Base-by-base conservation (phyloP, 73 alveolate species). In the Durusdinium trenchii region DNA sequence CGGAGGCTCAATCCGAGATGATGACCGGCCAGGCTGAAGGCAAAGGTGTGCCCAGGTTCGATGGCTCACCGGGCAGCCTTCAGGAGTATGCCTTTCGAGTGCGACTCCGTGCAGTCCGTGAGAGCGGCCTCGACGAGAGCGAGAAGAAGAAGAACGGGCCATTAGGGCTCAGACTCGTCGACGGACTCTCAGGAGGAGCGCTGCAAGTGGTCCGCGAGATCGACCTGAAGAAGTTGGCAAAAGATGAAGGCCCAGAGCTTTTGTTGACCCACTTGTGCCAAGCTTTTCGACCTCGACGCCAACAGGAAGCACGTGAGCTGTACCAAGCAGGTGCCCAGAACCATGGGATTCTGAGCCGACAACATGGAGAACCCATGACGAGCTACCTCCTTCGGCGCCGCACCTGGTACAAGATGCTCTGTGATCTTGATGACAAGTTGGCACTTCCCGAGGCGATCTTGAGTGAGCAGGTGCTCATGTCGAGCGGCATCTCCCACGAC, bases 291-390 rank as follows among this genome's bases (percentile, higher is more conserved):
- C 91, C 91, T 3, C 54, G 61, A 45, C 64, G 91, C 2, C 45
- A 16, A 1, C 91, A 81, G 52, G 67, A 81, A 36, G 50, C 64
- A 1, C 12, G 91, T 6, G 91, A 81, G 46, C 69, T 81, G 6
- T 81, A 81, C 67, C 36, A 47, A 14, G 91, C 91, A 3, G 91
- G 91, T 2, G 91, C 91, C 45, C 54, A 12, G 5, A 3, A 64
- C n/a, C 91, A 81, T 28, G 91, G 91, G 45, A 81, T 81, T 47
- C 69, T 81, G 32, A 16, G 46, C 45, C 91, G 91, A 14, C 91
- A 81, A 50, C 52, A 23, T 47, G 91, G 91, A 12, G 91, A 81
- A 46, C 91, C 91, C 3, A 50, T 81, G 67, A 3, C 91, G 10
- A 40, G 69, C 67, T 81, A 46, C 61, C 36, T 81, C 36, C 69